A percentile compares a stretch with the other conserved stretches of the same genome.
Evolutionary conservation across 176 grass and related monocot genomes (phyloP).

Genomic region (Triticum turgidum): DNA sequence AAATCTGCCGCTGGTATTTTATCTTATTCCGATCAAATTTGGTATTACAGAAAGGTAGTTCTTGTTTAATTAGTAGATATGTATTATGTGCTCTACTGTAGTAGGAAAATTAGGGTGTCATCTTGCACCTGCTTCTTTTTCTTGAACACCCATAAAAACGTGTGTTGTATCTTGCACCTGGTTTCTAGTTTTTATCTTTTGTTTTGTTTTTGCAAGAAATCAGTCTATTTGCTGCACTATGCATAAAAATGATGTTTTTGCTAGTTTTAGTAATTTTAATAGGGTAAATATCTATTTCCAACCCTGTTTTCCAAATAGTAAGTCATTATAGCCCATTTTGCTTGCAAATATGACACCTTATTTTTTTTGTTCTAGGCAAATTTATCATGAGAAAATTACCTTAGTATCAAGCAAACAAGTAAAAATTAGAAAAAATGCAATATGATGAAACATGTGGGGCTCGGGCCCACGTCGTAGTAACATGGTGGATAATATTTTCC

Average conservation of each 20-base stretch:
- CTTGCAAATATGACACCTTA: slow-evolving; percentile 5
- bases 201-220: not conserved
- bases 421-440: not conserved
- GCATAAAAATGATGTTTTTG: not conserved
- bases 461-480: not conserved
- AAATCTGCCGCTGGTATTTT: slow-evolving; percentile 99
- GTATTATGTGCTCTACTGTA: not conserved
- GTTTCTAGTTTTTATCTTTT: not conserved
- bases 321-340: not conserved
- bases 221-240: not conserved
- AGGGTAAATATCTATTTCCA: not conserved
- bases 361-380: not conserved
- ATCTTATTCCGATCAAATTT: slow-evolving; percentile 70
- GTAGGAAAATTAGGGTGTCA: not conserved
- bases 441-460: not conserved
- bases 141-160: not conserved
- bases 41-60: slow-evolving; percentile 43
- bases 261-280: slow-evolving; percentile 3
- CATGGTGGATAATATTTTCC: not conserved
- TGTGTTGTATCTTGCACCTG: not conserved
- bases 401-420: not conserved
- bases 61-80: slow-evolving; percentile 35
- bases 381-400: not conserved
- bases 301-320: not conserved
- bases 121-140: not conserved